These are phyloP conservation scores for Hypoxylon perforatum DNA, from an alignment of 495 filamentous ascomycete genomes.

Conservation along the genomic window DNA sequence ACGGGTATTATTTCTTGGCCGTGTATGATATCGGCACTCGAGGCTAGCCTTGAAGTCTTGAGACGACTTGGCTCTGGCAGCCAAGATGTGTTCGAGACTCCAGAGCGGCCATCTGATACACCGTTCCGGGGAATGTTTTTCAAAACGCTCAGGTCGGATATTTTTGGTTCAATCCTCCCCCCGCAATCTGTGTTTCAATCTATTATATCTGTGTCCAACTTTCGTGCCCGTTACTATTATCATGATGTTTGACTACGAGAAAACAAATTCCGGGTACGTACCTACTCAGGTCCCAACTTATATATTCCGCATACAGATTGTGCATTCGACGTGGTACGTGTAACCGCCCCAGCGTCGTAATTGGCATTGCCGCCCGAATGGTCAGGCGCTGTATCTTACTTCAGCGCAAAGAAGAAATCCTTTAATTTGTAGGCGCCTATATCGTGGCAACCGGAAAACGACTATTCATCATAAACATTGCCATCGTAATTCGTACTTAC, in stretches of 20 bases:
- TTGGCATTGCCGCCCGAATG: constrained; percentile 18
- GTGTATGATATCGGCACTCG: constrained; percentile 23
- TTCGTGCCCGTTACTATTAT: not conserved
- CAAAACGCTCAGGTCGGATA: constrained; percentile 10
- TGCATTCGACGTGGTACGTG: constrained; percentile 3
- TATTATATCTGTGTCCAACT: not conserved
- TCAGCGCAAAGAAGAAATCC: not conserved
- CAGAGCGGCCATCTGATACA: constrained; percentile 40
- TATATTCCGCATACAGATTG: constrained; percentile 14
- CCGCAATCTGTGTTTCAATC: constrained; percentile 37
- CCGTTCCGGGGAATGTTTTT: constrained; percentile 18
- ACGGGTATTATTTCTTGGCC: constrained; percentile 23
- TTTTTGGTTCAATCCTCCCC: constrained; percentile 32
- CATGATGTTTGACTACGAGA: not conserved
- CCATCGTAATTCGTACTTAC: not conserved
- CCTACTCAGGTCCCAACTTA: not conserved
- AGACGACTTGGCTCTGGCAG: constrained; percentile 43
- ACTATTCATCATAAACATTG: too few relatives aligned
- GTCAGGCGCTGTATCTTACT: not conserved
- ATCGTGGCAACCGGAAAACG: too few relatives aligned
- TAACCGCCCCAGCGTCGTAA: constrained; percentile 19
- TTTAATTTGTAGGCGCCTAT: too few relatives aligned
- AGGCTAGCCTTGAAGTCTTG: constrained; percentile 5
- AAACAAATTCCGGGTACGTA: constrained; percentile 19
- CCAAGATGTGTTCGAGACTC: constrained; percentile 33